Evolutionary conservation across 129 eudicot genomes (phyloP).

Genomic region (Centella asiatica): DNA sequence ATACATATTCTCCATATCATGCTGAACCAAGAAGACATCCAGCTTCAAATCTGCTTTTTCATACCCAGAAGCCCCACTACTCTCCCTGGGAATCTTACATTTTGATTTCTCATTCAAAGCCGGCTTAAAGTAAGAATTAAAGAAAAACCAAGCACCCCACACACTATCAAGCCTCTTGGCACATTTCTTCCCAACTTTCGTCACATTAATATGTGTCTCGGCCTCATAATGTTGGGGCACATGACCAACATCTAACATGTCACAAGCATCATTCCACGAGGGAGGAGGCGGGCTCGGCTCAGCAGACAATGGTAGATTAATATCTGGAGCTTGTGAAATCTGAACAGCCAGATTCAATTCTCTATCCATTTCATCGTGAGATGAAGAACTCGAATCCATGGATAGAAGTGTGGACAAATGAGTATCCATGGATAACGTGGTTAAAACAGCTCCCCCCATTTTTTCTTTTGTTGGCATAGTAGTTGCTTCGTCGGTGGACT

Average conservation of each 20-base stretch:
- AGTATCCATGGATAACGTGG: slow-evolving; percentile 64
- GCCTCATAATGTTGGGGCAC: slow-evolving; percentile 66
- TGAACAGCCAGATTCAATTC: slow-evolving; percentile 51
- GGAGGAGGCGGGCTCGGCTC: slow-evolving; percentile 65
- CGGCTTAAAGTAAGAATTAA: slow-evolving; percentile 54
- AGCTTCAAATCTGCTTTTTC: slow-evolving; percentile 60
- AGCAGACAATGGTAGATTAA: slow-evolving; percentile 61
- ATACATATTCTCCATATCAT: slow-evolving; percentile 77
- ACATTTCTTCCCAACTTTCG: slow-evolving; percentile 58
- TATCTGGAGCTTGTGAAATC: slow-evolving; percentile 46
- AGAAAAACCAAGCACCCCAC: slow-evolving; percentile 85
- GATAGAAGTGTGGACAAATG: slow-evolving; percentile 54
- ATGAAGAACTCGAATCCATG: slow-evolving; percentile 59
- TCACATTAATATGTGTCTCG: slow-evolving; percentile 39
- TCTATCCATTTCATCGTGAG: slow-evolving; percentile 52
- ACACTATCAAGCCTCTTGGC: slow-evolving; percentile 67
- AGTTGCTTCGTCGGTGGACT: slow-evolving; percentile 37
- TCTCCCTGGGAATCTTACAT: slow-evolving; percentile 35
- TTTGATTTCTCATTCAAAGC: slow-evolving; percentile 54
- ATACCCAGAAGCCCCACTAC: slow-evolving; percentile 36
- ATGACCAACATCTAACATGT: slow-evolving; percentile 47
- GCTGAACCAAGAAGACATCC: slow-evolving; percentile 64
- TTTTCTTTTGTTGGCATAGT: slow-evolving; percentile 60
- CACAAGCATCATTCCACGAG: slow-evolving; percentile 50
- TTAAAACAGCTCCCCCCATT: slow-evolving; percentile 42